Evolutionary conservation across 768 basidiomycete species (phyloP).

Genomic region (Crucibulum laeve): DNA sequence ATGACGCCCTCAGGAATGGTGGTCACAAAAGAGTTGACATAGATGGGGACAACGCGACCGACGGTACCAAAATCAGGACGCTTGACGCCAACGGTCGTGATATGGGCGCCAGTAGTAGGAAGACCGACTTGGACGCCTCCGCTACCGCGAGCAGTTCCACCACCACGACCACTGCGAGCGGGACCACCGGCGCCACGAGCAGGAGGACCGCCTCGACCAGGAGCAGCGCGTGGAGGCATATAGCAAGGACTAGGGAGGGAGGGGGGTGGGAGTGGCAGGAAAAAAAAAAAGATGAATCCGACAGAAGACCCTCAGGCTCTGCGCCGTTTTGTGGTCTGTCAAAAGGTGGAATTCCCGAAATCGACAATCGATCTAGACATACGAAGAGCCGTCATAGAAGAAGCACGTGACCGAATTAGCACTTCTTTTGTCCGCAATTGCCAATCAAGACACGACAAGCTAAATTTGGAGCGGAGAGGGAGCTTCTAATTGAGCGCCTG

Average conservation of each 20-base stretch:
- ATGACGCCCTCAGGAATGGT: conserved; percentile 60
- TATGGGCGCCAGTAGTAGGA: conserved; percentile 28
- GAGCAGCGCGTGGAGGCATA: conserved; percentile 38
- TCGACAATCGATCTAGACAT: background rate
- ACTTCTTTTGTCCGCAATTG: too few relatives aligned
- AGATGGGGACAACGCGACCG: conserved; percentile 37
- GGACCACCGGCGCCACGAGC: conserved; percentile 22
- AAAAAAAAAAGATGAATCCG: too few relatives aligned
- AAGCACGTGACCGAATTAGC: background rate
- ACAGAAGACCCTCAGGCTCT: too few relatives aligned
- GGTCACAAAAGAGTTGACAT: conserved; percentile 62
- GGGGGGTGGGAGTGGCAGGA: background rate
- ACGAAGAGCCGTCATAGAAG: background rate
- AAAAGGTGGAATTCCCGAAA: too few relatives aligned
- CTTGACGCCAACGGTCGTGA: conserved; percentile 62
- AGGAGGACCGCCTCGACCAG: conserved; percentile 19
- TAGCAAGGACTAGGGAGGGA: conserved; percentile 7
- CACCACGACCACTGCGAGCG: conserved; percentile 29
- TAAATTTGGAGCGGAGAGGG: too few relatives aligned
- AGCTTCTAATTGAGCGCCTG: too few relatives aligned
- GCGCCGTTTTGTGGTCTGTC: too few relatives aligned
- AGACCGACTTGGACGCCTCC: conserved; percentile 14
- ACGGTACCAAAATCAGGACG: conserved; percentile 59
- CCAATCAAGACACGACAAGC: too few relatives aligned
- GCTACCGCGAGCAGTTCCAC: conserved; percentile 22